Percentiles rank a stretch among this genome's conserved stretches.
These are phyloP conservation scores for Cairneyella variabilis DNA, from an alignment of 495 filamentous ascomycete genomes.

Conservation along the genomic window DNA sequence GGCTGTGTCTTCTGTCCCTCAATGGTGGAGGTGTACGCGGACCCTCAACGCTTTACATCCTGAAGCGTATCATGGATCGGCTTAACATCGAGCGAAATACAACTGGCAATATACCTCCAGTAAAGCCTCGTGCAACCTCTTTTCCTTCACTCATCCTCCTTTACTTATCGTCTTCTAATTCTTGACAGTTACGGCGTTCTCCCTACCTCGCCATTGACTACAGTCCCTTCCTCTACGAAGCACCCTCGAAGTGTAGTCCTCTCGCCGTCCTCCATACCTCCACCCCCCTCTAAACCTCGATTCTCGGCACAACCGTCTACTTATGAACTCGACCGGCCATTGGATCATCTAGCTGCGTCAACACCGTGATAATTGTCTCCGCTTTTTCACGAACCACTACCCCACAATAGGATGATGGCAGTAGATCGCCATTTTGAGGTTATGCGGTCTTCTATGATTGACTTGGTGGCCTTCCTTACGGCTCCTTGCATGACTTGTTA, in stretches of 20 bases:
- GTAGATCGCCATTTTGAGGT: no score
- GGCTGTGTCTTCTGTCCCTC: no score
- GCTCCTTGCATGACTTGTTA: no score
- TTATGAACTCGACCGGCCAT: conserved; percentile 4
- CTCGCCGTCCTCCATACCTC: conserved; percentile 9
- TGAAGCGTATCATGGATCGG: no score
- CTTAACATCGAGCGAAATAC: no score
- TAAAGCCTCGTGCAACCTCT: neutral
- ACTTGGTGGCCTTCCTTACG: no score
- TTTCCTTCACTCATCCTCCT: conserved; percentile 1
- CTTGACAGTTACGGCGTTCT: conserved; percentile 9
- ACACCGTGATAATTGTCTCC: conserved; percentile 12
- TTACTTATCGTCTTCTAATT: conserved; percentile 1
- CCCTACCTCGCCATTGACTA: neutral
- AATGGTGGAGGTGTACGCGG: no score
- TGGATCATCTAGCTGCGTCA: neutral
- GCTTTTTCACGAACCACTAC: conserved; percentile 10
- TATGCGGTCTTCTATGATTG: no score
- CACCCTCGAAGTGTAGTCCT: conserved; percentile 7
- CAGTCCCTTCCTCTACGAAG: conserved; percentile 6
- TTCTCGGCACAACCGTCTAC: conserved; percentile 1
- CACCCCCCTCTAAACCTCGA: neutral
- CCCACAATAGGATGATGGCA: conserved; percentile 9
- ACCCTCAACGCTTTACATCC: no score
- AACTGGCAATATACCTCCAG: no score